Conservation (phyloP, 1,139 yeast genomes). For the Candida frijolesensis region DNA sequence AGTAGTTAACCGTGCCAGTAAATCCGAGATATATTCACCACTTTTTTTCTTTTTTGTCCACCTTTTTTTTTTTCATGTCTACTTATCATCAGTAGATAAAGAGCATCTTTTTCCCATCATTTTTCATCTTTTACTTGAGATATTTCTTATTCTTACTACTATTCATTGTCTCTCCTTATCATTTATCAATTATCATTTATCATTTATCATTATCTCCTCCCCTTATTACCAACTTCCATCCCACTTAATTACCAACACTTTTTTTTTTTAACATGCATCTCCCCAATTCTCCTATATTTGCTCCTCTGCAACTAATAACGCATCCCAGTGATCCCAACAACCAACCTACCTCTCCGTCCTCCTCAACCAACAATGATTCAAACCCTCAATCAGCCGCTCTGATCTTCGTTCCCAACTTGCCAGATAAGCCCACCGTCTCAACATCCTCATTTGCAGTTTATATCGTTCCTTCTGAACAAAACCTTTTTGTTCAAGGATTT, state of each 20-base stretch:
- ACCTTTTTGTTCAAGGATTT: conserved; percentile 81
- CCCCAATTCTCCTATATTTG: conserved; percentile 17
- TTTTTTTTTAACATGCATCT: conserved; percentile 5
- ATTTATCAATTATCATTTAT: not conserved
- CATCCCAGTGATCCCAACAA: conserved; percentile 3
- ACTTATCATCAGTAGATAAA: not conserved
- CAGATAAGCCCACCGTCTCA: conserved; percentile 48
- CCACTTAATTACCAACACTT: conserved; percentile 3
- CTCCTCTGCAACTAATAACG: conserved; percentile 16
- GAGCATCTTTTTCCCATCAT: too few relatives aligned
- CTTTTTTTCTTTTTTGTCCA: not conserved
- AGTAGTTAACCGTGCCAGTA: not conserved
- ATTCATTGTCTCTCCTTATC: not conserved
- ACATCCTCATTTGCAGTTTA: conserved; percentile 53
- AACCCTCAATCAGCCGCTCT: conserved; percentile 35
- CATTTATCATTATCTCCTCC: not conserved
- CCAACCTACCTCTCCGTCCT: too few relatives aligned
- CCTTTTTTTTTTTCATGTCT: not conserved
- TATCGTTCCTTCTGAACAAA: conserved; percentile 75
- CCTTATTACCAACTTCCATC: too few relatives aligned
- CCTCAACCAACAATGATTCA: conserved; percentile 12
- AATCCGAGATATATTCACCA: not conserved
- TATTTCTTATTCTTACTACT: too few relatives aligned
- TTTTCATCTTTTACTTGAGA: too few relatives aligned
- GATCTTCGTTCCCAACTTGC: conserved; percentile 43